Evolutionary conservation across 441 rosid genomes (phyloP).

Genomic region (Aquilaria agallochum): DNA sequence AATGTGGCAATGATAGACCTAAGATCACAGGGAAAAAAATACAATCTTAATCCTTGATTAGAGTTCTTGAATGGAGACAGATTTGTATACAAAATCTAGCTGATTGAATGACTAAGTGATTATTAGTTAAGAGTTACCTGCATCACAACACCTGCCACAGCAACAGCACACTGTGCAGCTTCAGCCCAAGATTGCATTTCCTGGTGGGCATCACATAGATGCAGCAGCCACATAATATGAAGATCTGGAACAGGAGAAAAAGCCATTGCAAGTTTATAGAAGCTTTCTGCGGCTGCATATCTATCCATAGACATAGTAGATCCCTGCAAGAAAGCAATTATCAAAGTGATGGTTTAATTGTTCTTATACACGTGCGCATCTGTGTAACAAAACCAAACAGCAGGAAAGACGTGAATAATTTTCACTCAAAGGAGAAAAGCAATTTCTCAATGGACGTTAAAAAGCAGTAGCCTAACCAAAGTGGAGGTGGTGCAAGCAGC

Average conservation of each 20-base stretch:
- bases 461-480: too few relatives aligned
- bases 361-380: too few relatives aligned
- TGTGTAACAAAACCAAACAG: neutral
- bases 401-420: conserved; percentile 1
- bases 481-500: too few relatives aligned
- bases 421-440: neutral
- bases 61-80: too few relatives aligned
- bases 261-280: conserved; percentile 97
- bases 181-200: conserved; percentile 99
- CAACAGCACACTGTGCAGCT: conserved; percentile 99
- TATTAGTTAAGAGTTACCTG: conserved; percentile 48
- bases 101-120: too few relatives aligned
- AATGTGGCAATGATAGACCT: too few relatives aligned
- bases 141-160: conserved; percentile 99
- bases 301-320: conserved; percentile 87
- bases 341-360: conserved; percentile 8
- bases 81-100: too few relatives aligned
- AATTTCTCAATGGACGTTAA: neutral
- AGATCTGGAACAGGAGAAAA: conserved; percentile 99
- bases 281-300: conserved; percentile 98
- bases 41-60: too few relatives aligned
- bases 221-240: conserved; percentile 99
- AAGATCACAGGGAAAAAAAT: too few relatives aligned
- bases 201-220: conserved; percentile 99
- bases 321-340: conserved; percentile 43